Percentiles rank a stretch among this genome's conserved stretches.
These are phyloP conservation scores for Cladosporium sphaerospermum DNA, from an alignment of 2,329 filamentous ascomycete genomes.

Conservation along the genomic window DNA sequence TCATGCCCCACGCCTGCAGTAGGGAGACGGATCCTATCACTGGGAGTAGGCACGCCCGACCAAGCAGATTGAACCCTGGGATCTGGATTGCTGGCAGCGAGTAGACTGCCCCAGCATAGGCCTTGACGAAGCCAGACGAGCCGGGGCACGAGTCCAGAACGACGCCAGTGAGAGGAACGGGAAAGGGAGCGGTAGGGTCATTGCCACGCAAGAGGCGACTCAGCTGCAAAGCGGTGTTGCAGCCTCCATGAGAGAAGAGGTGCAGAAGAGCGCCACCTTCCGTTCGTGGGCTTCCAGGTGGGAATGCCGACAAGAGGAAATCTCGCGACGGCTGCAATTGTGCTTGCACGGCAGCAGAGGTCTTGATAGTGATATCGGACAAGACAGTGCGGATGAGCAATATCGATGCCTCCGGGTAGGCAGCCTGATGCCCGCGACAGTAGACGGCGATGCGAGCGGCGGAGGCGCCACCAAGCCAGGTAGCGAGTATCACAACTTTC, in stretches of 20 bases:
- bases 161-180: not conserved
- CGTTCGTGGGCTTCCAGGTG: not conserved
- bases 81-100: not conserved
- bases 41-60: not conserved
- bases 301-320: not conserved
- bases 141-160: slow-evolving; percentile 2
- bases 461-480: slow-evolving; percentile 7
- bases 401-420: slow-evolving; percentile 1
- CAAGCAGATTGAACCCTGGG: not conserved
- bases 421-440: slow-evolving; percentile 4
- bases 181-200: not conserved
- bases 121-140: not conserved
- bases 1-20: not conserved
- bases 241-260: slow-evolving; percentile 6
- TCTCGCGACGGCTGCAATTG: not conserved
- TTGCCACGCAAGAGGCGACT: slow-evolving; percentile 2
- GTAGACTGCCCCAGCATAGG: not conserved
- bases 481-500: slow-evolving; percentile 8
- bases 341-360: not conserved
- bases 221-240: slow-evolving; percentile 5
- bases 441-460: slow-evolving; percentile 6
- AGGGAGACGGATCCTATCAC: not conserved
- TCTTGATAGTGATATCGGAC: slow-evolving; percentile 4
- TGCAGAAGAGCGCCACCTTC: slow-evolving; percentile 2
- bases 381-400: slow-evolving; percentile 8